Base-by-base conservation (phyloP, 768 basidiomycete genomes). In the Termitomyces sp. region DNA sequence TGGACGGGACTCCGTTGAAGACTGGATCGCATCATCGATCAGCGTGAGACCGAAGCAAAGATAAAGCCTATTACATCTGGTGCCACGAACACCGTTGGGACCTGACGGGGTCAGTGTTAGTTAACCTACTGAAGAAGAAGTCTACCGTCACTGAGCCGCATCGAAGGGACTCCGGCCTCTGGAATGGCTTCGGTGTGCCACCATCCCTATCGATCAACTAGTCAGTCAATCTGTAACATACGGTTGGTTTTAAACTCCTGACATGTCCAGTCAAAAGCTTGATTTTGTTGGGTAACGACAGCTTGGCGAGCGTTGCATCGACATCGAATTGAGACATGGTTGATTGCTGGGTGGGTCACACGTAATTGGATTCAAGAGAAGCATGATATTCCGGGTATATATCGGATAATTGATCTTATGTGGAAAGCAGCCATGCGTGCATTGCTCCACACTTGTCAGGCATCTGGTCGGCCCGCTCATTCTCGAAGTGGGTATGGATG, bases 1-100 rank as follows among this genome's bases (percentile, higher is more conserved):
- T 81, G 1, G 82, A 73, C 0, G 81, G 79, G 9, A 78, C 76
- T 36, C 81, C 80, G 58, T 83, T 82, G 71, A 82, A 82, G 68
- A 81, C 79, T 81, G 53, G 10, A 44, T 22, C 18, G 39, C 7
- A 48, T 15, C 13, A 52, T 20, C 68, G 58, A 6, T 75, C 73
- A 20, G 77, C 73, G 55, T 75, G 72, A 51, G 72, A 72, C 70
- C 73, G 75, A 69, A 22, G 26, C 29, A 12, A 44, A 15, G 41
- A 47, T 76, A 75, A 57, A 20, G 36, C 6, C 33, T 29, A 48
- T 69, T 66, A 78, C 79, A 79, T 67, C 66, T 68, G 36, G 74
- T 75, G 34, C 80, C 80, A 20, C 79, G 73, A 51, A 78, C 75
- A 45, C 80, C 80, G 60, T 81, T 81, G 0, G 80, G 79, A 12